Evolutionary conservation across 225 moss, liverwort and hornwort genomes (phyloP), one percentile per base, ranked within the genome.

Genomic region (Bryum argenteum): DNA sequence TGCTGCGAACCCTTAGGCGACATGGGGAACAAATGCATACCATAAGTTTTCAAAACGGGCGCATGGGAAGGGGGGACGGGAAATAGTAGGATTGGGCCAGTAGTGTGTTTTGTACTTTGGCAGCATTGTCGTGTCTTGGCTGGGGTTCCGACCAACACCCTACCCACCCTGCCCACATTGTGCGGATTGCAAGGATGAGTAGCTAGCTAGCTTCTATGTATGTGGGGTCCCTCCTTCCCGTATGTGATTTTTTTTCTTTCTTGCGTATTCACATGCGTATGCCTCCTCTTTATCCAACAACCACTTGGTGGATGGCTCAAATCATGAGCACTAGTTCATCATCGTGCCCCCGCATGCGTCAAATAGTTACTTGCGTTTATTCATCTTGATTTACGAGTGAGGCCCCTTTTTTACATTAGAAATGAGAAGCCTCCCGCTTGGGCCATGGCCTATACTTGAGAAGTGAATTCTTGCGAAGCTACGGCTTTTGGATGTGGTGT

Each of bases 261-360:
- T 20, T 14, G 14, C 15, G 3, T 52, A 28, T 62, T 42, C 20
- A n/a, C n/a, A 62, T 67, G 54, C 22, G 67, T 67, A 22, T 67
- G 67, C 40, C 21, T 67, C 67, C 54, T 41, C 67, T 67, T 54
- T 67, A 22, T 41, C 67, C 67, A 67, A 67, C 54, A 67, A 67
- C 40, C 54, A 39, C 54, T 67, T 54, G 40, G 54, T 54, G 21
- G 41, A 67, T 20, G 54, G 20, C 40, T 15, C 40, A 51, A 67
- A 67, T 67, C 39, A 67, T 67, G 41, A 54, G 15, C 16, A 9
- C 5, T 9, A 8, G 8, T 54, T 67, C 54, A 54, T 67, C 8
- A 67, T 54, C 15, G 39, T 21, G 21, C 52, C 0, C 33, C 5
- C 3, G 33, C 33, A 33, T 33, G 33, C 33, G 33, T 59, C 59